Conservation (phyloP, 352 stramenopile species). For the Globisporangium middletonii region DNA sequence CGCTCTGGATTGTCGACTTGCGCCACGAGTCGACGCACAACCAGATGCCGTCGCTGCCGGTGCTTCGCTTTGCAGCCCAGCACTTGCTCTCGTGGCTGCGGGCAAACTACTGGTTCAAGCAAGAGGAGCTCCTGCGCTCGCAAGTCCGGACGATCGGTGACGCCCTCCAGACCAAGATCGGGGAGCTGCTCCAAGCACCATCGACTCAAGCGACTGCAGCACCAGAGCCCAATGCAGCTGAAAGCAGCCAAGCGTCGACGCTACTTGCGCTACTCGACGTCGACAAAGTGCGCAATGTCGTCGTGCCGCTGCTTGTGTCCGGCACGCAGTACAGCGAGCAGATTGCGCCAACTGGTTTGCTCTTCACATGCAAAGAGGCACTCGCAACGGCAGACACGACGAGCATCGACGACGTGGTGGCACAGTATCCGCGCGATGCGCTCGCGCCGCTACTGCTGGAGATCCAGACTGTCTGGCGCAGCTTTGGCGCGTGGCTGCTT, state of each 20-base stretch:
- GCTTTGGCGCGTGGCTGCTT: slow-evolving; percentile 48
- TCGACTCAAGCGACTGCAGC: neutral
- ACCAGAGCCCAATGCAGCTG: neutral
- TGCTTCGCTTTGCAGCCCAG: slow-evolving; percentile 81
- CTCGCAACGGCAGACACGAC: neutral
- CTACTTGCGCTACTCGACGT: slow-evolving; percentile 26
- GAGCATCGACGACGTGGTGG: slow-evolving; percentile 5
- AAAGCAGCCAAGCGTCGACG: neutral
- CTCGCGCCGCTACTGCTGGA: slow-evolving; percentile 41
- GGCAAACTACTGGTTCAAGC: slow-evolving; percentile 82
- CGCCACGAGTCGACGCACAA: slow-evolving; percentile 93
- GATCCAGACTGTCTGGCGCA: slow-evolving; percentile 42
- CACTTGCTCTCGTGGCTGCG: slow-evolving; percentile 88
- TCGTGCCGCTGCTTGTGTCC: slow-evolving; percentile 55
- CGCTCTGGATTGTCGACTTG: slow-evolving; percentile 91
- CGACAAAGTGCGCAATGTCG: slow-evolving; percentile 47
- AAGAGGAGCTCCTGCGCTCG: slow-evolving; percentile 43
- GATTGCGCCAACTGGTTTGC: slow-evolving; percentile 29
- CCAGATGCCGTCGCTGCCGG: slow-evolving; percentile 84
- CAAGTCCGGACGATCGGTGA: slow-evolving; percentile 41
- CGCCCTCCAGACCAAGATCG: slow-evolving; percentile 26
- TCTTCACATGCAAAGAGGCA: slow-evolving; percentile 26
- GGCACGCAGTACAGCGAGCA: slow-evolving; percentile 51
- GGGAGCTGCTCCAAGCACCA: slow-evolving; percentile 9
- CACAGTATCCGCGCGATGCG: slow-evolving; percentile 24